Conservation (phyloP, 345 rosid species). For the Fremontodendron californicum region DNA sequence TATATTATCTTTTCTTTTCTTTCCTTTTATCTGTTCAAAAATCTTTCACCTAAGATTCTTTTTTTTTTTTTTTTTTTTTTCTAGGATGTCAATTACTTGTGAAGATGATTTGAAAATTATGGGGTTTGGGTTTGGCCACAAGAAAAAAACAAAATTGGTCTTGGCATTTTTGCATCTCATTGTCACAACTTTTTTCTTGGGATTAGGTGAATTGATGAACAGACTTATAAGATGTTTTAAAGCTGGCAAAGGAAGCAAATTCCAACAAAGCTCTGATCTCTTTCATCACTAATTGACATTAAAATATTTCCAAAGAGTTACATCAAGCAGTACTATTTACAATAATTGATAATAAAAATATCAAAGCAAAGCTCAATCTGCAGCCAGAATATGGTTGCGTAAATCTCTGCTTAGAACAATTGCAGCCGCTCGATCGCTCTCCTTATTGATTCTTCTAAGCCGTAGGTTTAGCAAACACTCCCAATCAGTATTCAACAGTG, state of each 20-base stretch:
- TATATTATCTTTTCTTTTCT: background rate
- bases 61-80: background rate
- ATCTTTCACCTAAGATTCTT: background rate
- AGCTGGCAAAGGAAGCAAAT: background rate
- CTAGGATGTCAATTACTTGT: background rate
- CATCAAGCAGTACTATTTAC: background rate
- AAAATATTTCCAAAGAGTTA: background rate
- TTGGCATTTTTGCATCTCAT: background rate
- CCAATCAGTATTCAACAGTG: too few species aligned
- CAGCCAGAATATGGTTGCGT: background rate
- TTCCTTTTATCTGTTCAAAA: background rate
- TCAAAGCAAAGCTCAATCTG: background rate
- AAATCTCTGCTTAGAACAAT: background rate
- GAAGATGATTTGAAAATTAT: background rate
- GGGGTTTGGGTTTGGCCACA: too few species aligned
- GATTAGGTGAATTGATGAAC: background rate
- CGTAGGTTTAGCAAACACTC: background rate
- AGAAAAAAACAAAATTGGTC: background rate
- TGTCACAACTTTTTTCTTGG: background rate
- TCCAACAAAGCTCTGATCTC: background rate
- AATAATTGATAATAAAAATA: background rate
- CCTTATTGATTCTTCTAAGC: too few species aligned
- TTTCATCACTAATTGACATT: background rate
- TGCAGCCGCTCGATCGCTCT: background rate
- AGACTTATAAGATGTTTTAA: background rate